Evolutionary conservation across 305 asterid genomes (phyloP).

Genomic region (Striga hermonthica): DNA sequence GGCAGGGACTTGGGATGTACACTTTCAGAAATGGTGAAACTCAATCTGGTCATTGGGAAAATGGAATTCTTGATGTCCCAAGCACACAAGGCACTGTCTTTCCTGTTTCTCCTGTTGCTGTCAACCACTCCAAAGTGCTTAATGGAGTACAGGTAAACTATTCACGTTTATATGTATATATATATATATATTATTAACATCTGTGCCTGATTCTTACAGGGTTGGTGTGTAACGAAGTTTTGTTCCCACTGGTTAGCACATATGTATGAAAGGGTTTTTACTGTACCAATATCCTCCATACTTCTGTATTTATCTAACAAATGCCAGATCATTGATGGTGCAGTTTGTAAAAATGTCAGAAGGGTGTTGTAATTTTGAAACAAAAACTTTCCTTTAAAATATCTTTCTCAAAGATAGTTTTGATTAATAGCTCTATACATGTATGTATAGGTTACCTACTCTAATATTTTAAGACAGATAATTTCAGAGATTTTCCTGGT

Average conservation of each 20-base stretch:
- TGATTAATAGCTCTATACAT: background rate
- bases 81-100: slow-evolving; percentile 61
- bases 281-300: background rate
- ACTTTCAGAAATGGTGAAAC: slow-evolving; percentile 82
- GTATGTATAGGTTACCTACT: too few relatives aligned
- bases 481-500: too few relatives aligned
- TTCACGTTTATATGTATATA: background rate
- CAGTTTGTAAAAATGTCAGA: background rate
- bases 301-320: background rate
- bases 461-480: too few relatives aligned
- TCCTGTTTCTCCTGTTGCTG: slow-evolving; percentile 82
- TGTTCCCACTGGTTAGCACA: background rate
- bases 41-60: slow-evolving; percentile 89
- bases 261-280: background rate
- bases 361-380: background rate
- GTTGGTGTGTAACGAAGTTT: background rate
- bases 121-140: slow-evolving; percentile 83
- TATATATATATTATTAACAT: background rate
- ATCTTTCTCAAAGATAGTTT: background rate
- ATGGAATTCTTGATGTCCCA: slow-evolving; percentile 78
- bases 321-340: background rate
- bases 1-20: slow-evolving; percentile 90
- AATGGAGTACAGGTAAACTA: slow-evolving; percentile 71
- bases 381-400: background rate
- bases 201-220: background rate